Evolutionary conservation across 805 yeast species (phyloP).

Genomic region (Tetrapisispora arboricola): DNA sequence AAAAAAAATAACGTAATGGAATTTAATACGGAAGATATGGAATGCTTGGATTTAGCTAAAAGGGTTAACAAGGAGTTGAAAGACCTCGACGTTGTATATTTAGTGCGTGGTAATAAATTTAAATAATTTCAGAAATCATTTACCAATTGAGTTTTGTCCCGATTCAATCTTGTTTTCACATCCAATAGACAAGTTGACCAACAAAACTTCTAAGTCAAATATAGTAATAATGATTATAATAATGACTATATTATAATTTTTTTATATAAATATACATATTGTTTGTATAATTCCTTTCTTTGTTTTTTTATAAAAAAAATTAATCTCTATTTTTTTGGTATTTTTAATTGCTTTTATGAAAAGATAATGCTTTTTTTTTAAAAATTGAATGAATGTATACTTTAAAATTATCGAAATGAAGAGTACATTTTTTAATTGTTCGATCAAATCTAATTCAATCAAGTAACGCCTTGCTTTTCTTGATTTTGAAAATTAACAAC

Average conservation of each 20-base stretch:
- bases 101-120: slow-evolving; percentile 18
- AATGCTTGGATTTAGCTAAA: slow-evolving; percentile 7
- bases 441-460: not conserved
- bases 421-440: not conserved
- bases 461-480: not conserved
- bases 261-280: too few species aligned
- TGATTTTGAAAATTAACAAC: slow-evolving; percentile 18
- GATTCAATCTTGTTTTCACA: too few species aligned
- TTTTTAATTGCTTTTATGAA: too few species aligned
- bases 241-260: not conserved
- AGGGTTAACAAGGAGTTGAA: slow-evolving; percentile 15
- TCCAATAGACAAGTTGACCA: too few species aligned
- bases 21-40: not conserved
- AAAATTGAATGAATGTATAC: not conserved
- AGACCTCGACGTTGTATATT: slow-evolving; percentile 19
- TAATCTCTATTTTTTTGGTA: not conserved
- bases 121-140: too few species aligned
- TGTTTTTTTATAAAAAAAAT: too few species aligned
- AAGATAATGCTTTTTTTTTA: not conserved
- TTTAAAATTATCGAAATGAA: not conserved
- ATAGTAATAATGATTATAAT: too few species aligned
- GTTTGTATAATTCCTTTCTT: too few species aligned
- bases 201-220: too few species aligned
- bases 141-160: too few species aligned
- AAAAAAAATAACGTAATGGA: not conserved